Evolutionary conservation across 1,139 yeast species (phyloP), one percentile per base, ranked within the genome.

Genomic region (Torulaspora pretoriensis): DNA sequence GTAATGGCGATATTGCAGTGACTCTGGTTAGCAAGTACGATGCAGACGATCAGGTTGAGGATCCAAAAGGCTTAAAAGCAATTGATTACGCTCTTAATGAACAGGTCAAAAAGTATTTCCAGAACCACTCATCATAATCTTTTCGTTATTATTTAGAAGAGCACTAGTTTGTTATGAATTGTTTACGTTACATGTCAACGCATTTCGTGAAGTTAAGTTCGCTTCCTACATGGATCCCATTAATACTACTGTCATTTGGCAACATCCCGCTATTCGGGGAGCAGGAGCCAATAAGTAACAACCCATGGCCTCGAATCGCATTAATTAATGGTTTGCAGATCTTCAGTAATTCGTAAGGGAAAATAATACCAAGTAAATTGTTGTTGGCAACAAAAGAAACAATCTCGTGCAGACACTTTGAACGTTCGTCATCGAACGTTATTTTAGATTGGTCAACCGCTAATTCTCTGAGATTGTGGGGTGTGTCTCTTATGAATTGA

Each of bases 281-380:
- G 31, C 42, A 23, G 36, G 56, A 42, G 57, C 69, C 94, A 25
- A 92, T 92, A 38, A 92, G 70, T 40, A 92, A 81, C 52, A 92
- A 72, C 0, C 97, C 97, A 50, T 84, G 73, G 1, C 87, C 80
- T 48, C 95, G 74, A 16, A 90, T 84, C 23, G 86, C 75, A 23
- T 85, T 85, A 4, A 83, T 77, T 35, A 90, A 68, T 46, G 83
- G 81, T 0, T 95, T 95, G 23, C 87, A 92, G 35, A 89, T 70
- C 32, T 75, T 71, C 47, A 92, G 68, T 48, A 90, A 63, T 48
- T 83, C 81, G 24, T 80, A 76, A 0, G 95, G 88, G 16, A 88
- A 78, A 17, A 88, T 81, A 16, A 92, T 65, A 16, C 98, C 98
- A 51, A 92, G 73, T 48, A 92, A 71, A 61, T 92, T 92, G 62